Percentiles rank a stretch among this genome's conserved stretches.
phyloP scores from a whole-genome alignment of 176 grass and related monocot species.

The Oryza longistaminata region DNA sequence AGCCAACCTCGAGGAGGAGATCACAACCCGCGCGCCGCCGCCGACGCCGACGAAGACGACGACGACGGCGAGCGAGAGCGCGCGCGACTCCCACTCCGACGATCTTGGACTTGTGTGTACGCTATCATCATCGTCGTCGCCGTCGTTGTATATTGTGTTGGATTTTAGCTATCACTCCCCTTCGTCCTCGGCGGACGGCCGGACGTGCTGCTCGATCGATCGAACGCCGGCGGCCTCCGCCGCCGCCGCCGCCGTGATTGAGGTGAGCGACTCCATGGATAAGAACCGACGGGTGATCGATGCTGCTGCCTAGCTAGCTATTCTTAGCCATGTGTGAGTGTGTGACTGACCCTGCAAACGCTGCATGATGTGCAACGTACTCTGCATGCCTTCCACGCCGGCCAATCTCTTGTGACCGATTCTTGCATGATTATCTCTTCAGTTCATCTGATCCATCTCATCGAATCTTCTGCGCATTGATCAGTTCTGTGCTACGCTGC shows the following conservation, averaged over 20 bases:
- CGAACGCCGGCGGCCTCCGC: neutral
- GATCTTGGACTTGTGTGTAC: neutral
- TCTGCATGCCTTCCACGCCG: neutral
- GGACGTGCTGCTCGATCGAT: no score
- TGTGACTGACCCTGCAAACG: neutral
- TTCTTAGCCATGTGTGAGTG: neutral
- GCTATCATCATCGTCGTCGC: no score
- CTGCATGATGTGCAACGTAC: neutral
- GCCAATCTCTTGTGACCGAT: neutral
- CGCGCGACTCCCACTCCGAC: neutral
- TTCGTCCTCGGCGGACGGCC: no score
- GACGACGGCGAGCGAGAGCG: no score
- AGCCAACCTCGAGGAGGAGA: neutral
- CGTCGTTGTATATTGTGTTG: neutral
- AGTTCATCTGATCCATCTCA: no score
- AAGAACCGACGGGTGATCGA: no score
- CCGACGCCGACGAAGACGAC: no score
- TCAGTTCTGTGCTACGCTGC: neutral
- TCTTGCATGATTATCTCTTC: neutral
- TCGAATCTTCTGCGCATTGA: neutral
- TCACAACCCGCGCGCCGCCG: no score
- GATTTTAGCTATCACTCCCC: neutral
- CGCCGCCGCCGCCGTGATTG: neutral
- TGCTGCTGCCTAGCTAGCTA: neutral
- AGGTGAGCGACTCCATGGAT: constrained; percentile 28